Evolutionary conservation across 2,329 filamentous ascomycete genomes (phyloP), one percentile per base, ranked within the genome.

Genomic region (Fusarium ambrosium): DNA sequence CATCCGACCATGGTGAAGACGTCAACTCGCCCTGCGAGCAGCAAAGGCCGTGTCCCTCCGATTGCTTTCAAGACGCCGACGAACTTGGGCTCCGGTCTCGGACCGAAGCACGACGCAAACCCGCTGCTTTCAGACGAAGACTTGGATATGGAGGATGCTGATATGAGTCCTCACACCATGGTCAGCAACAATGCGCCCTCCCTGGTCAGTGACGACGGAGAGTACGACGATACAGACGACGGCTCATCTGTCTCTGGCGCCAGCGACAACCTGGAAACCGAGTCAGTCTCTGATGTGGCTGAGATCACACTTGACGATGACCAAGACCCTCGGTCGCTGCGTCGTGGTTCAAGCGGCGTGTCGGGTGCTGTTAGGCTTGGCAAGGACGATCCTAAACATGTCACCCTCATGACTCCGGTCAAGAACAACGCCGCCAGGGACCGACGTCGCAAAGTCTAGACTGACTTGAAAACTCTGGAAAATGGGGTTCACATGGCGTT

Each of bases 181-280:
- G 87, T 92, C 61, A 93, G 92, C 81, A 94, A 94, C 82, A 93
- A 94, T 75, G 93, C 93, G 10, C 93, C 93, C 24, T 95, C 92
- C 77, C 87, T 95, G 59, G 93, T 95, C 79, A 94, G 93, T 82
- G 93, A 95, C 82, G 93, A 95, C 79, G 92, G 93, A 77, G 93
- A 95, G 80, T 94, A 93, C 78, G 93, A 93, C 75, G 92, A 92
- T 65, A 94, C 92, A 2, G 91, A 93, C 66, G 90, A 91, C 69
- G 88, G 87, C 55, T 92, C 90, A 5, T 88, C 88, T 4, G 85
- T 87, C 51, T 92, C 90, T 6, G 90, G 90, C 29, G 85, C 85
- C 64, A 89, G 87, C 66, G 89, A 91, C 59, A 86, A 84, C 66
- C 81, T 89, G 41, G 91, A 91, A 29, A 86, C 89, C n/a, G 89